A percentile compares a stretch with the other conserved stretches of the same genome.
These are phyloP conservation scores for Arachis hypogaea DNA, from an alignment of 306 rosid genomes.

Conservation along the genomic window DNA sequence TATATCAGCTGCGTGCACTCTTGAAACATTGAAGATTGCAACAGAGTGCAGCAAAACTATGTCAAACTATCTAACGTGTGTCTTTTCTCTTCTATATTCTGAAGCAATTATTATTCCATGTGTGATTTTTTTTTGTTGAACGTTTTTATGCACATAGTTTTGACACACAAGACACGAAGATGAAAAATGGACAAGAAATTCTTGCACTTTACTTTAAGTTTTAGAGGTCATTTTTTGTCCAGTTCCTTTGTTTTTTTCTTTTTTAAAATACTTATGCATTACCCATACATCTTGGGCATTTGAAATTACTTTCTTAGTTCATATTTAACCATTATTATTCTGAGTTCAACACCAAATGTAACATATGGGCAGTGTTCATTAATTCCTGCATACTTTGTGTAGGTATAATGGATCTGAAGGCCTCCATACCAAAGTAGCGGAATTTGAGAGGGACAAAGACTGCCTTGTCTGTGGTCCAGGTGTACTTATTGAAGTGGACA, in stretches of 20 bases:
- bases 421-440: slow-evolving; percentile 93
- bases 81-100: slow-evolving; percentile 27
- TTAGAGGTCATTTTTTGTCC: slow-evolving; percentile 1
- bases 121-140: background rate
- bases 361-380: slow-evolving; percentile 8
- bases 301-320: background rate
- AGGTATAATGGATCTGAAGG: slow-evolving; percentile 96
- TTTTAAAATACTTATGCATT: background rate
- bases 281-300: background rate
- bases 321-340: background rate
- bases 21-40: slow-evolving; percentile 88
- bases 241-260: background rate
- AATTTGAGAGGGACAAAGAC: slow-evolving; percentile 85
- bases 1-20: slow-evolving; percentile 93
- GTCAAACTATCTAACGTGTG: slow-evolving; percentile 84
- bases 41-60: slow-evolving; percentile 96
- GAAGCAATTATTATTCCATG: slow-evolving; percentile 5
- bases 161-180: slow-evolving; percentile 5
- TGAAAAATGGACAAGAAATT: slow-evolving; percentile 9
- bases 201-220: background rate
- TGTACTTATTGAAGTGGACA: slow-evolving; percentile 78
- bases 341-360: background rate
- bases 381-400: slow-evolving; percentile 42
- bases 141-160: background rate
- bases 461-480: slow-evolving; percentile 98